Conservation (phyloP, 805 yeast species). For the Cephaloascus fragrans region DNA sequence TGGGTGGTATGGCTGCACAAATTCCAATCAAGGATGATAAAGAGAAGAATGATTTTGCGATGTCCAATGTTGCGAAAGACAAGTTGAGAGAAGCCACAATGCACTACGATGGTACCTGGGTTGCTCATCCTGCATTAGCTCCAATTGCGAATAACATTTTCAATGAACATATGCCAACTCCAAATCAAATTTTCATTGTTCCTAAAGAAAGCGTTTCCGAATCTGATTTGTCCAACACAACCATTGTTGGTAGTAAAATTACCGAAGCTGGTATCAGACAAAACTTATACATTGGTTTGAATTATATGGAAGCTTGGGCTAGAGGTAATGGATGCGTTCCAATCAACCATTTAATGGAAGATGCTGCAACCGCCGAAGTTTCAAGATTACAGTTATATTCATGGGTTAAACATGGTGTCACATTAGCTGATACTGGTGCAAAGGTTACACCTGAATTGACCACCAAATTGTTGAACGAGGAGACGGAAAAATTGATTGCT, state of each 20-base stretch:
- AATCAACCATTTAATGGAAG: constrained; percentile 13
- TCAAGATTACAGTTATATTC: constrained; percentile 11
- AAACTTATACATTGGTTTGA: constrained; percentile 12
- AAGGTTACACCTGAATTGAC: constrained; percentile 8
- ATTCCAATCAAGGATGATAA: constrained; percentile 13
- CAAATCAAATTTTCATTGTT: constrained; percentile 11
- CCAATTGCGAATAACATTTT: constrained; percentile 11
- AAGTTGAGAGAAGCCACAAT: constrained; percentile 13
- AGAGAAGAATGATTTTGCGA: constrained; percentile 9
- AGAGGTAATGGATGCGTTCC: constrained; percentile 14
- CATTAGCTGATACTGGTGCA: constrained; percentile 6
- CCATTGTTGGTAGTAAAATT: constrained; percentile 7
- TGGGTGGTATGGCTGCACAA: constrained; percentile 17
- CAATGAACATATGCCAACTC: constrained; percentile 12
- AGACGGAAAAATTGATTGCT: constrained; percentile 5
- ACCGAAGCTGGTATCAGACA: constrained; percentile 10
- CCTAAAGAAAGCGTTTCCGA: constrained; percentile 7
- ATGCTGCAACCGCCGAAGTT: constrained; percentile 15
- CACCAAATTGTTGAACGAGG: constrained; percentile 7
- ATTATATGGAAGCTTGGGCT: constrained; percentile 13
- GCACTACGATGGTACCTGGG: constrained; percentile 15
- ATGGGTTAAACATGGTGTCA: constrained; percentile 11
- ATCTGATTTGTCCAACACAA: constrained; percentile 8
- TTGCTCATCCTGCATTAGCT: constrained; percentile 13
- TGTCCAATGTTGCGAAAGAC: constrained; percentile 10